Conservation (phyloP, 2,329 filamentous ascomycete genomes). For the Aureobasidium subglaciale region DNA sequence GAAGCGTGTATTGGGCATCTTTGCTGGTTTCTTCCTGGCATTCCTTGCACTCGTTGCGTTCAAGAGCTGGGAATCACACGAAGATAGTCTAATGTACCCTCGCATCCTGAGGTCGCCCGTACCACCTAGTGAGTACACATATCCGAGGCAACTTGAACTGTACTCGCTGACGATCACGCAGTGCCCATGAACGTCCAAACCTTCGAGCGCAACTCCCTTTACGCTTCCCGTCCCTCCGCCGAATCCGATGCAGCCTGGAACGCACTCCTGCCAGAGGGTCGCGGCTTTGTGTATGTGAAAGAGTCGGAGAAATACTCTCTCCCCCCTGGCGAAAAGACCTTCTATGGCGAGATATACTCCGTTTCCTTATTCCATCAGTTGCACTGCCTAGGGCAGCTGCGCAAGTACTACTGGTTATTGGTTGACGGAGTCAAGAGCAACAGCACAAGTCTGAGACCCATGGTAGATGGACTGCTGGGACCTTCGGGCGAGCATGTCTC, state of each 20-base stretch:
- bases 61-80: constrained; percentile 2
- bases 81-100: background rate
- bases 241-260: constrained; percentile 26
- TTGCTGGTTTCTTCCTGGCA: background rate
- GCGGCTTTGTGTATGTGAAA: constrained; percentile 29
- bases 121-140: background rate
- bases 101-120: constrained; percentile 2
- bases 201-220: constrained; percentile 24
- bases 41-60: constrained; percentile 1
- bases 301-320: constrained; percentile 21
- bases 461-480: constrained; percentile 17
- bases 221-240: constrained; percentile 20
- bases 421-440: constrained; percentile 21
- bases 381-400: constrained; percentile 29
- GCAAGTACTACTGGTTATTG: constrained; percentile 24
- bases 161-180: background rate
- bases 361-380: constrained; percentile 31
- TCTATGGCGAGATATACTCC: constrained; percentile 26
- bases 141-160: background rate
- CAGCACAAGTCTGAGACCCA: constrained; percentile 19
- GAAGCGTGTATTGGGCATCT: constrained; percentile 6
- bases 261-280: constrained; percentile 24
- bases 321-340: constrained; percentile 23
- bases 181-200: constrained; percentile 20
- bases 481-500: constrained; percentile 21